Evolutionary conservation across 768 basidiomycete genomes (phyloP).

Genomic region (Hirschioporus abietinus): DNA sequence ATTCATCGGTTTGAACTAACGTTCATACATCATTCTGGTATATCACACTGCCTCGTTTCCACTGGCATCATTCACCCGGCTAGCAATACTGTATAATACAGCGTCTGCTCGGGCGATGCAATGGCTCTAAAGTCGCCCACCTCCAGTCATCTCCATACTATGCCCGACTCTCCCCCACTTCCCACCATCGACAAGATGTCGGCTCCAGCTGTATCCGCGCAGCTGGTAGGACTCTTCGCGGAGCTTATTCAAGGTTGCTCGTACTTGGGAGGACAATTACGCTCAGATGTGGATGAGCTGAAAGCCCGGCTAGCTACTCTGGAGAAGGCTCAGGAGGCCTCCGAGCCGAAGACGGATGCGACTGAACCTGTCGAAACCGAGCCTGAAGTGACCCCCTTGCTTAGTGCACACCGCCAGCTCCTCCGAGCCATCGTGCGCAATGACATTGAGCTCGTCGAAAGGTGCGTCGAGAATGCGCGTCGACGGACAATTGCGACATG

Average conservation of each 20-base stretch:
- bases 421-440: background rate
- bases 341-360: too few species aligned
- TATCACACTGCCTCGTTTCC: background rate
- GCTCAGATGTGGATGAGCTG: background rate
- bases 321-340: background rate
- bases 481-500: too few species aligned
- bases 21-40: background rate
- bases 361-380: background rate
- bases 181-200: background rate
- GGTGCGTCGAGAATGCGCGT: background rate
- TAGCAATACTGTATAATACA: background rate
- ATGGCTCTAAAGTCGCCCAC: background rate
- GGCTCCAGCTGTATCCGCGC: background rate
- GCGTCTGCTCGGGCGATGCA: background rate
- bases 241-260: background rate
- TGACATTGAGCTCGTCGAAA: background rate
- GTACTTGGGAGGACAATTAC: background rate
- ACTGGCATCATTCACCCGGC: background rate
- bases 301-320: background rate
- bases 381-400: background rate
- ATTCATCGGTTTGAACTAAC: too few species aligned
- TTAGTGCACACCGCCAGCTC: background rate
- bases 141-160: background rate
- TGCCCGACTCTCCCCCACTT: background rate
- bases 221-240: background rate